phyloP scores from a whole-genome alignment of 2,329 filamentous ascomycete genomes.

The Raffaelea deltoideospora region DNA sequence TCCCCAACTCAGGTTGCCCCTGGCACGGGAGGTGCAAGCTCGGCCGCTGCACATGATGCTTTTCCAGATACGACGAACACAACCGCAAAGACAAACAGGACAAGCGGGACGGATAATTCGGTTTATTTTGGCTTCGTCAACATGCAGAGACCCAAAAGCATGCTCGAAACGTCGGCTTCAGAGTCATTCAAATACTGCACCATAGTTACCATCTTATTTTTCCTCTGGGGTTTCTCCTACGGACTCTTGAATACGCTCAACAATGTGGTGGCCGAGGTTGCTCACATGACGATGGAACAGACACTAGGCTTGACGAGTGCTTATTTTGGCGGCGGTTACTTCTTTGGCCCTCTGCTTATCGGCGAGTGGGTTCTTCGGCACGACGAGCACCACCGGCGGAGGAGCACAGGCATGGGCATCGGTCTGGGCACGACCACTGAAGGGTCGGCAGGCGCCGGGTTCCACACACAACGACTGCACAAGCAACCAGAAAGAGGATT shows the following conservation, averaged over 20 bases:
- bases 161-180: constrained; percentile 45
- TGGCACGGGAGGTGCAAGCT: too few relatives aligned
- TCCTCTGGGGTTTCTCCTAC: constrained; percentile 78
- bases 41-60: too few relatives aligned
- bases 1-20: too few relatives aligned
- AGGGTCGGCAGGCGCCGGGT: too few relatives aligned
- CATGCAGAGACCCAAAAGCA: constrained; percentile 52
- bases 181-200: constrained; percentile 60
- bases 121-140: constrained; percentile 68
- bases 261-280: constrained; percentile 47
- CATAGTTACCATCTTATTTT: constrained; percentile 67
- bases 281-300: constrained; percentile 44
- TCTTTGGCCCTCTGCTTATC: constrained; percentile 53
- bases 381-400: constrained; percentile 42
- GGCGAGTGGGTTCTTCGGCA: constrained; percentile 56
- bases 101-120: constrained; percentile 11
- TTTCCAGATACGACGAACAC: not conserved
- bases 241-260: constrained; percentile 76
- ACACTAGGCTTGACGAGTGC: constrained; percentile 52
- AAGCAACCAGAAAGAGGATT: too few relatives aligned
- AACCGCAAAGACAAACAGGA: not conserved
- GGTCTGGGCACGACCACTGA: too few relatives aligned
- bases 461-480: too few relatives aligned
- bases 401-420: constrained; percentile 15
- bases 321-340: constrained; percentile 57